These are phyloP conservation scores for Termitomyces sp. DNA, from an alignment of 768 basidiomycete species.

Conservation along the genomic window DNA sequence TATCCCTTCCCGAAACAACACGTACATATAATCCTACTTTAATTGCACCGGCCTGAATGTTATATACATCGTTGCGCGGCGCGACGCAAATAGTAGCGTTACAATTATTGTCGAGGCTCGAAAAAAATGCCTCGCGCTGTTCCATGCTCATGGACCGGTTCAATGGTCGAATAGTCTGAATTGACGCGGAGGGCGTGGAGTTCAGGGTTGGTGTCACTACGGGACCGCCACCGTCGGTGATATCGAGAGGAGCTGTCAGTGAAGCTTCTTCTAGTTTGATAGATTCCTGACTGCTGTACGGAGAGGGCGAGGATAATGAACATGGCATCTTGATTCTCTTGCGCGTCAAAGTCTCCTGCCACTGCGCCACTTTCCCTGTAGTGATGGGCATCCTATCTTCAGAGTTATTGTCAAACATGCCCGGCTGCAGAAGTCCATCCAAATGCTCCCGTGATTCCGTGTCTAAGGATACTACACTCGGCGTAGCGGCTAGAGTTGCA, in stretches of 20 bases:
- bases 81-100: constrained; percentile 46
- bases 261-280: constrained; percentile 2
- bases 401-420: constrained; percentile 25
- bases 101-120: constrained; percentile 34
- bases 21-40: constrained; percentile 39
- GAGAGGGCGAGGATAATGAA: constrained; percentile 45
- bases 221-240: neutral
- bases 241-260: neutral
- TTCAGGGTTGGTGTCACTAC: neutral
- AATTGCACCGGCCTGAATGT: constrained; percentile 33
- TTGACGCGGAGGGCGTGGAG: constrained; percentile 4
- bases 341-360: constrained; percentile 26
- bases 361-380: constrained; percentile 28
- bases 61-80: constrained; percentile 37
- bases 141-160: constrained; percentile 45
- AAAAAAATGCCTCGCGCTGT: constrained; percentile 46
- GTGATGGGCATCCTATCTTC: constrained; percentile 13
- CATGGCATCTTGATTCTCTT: constrained; percentile 45
- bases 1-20: constrained; percentile 31
- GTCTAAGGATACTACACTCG: constrained; percentile 47
- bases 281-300: constrained; percentile 31
- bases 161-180: constrained; percentile 22
- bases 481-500: constrained; percentile 22
- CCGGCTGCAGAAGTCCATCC: constrained; percentile 39
- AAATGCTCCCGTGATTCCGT: constrained; percentile 41